Percentiles rank a stretch among this genome's conserved stretches.
phyloP scores from a whole-genome alignment of 441 rosid genomes.

The Biscutella laevigata region DNA sequence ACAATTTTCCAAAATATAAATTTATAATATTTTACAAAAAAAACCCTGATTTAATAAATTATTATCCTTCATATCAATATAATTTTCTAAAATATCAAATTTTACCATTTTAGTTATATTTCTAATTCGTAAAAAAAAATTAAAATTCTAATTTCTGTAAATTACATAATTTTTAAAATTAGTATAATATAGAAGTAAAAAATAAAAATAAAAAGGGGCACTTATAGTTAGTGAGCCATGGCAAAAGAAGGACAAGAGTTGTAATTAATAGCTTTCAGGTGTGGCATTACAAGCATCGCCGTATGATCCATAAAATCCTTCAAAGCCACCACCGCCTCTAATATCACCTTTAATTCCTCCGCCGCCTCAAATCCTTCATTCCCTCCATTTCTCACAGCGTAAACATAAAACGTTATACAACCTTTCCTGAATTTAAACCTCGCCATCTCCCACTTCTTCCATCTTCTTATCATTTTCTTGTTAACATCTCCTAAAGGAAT shows the following conservation, averaged over 20 bases:
- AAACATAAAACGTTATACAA: conserved; percentile 79
- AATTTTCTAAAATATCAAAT: too few relatives aligned
- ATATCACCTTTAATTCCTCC: conserved; percentile 61
- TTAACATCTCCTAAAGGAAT: conserved; percentile 81
- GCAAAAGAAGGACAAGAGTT: conserved; percentile 36
- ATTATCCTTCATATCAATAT: too few relatives aligned
- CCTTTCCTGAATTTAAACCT: conserved; percentile 92
- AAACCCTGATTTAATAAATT: too few relatives aligned
- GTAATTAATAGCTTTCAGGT: conserved; percentile 67
- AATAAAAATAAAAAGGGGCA: too few relatives aligned
- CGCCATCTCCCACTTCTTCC: conserved; percentile 69
- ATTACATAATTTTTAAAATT: too few relatives aligned
- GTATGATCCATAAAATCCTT: conserved; percentile 96
- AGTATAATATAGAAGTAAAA: too few relatives aligned
- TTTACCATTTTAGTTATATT: too few relatives aligned
- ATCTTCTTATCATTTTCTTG: conserved; percentile 64
- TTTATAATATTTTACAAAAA: too few relatives aligned
- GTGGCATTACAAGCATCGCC: conserved; percentile 85
- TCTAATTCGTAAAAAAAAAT: too few relatives aligned
- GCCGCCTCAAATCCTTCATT: conserved; percentile 51
- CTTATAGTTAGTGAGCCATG: conserved; percentile 75
- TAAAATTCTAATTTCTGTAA: too few relatives aligned
- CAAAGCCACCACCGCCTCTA: conserved; percentile 75
- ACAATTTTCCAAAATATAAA: too few relatives aligned
- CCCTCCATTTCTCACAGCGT: conserved; percentile 62